phyloP scores from a whole-genome alignment of 805 yeast genomes.

The Wickerhamiella cacticola region DNA sequence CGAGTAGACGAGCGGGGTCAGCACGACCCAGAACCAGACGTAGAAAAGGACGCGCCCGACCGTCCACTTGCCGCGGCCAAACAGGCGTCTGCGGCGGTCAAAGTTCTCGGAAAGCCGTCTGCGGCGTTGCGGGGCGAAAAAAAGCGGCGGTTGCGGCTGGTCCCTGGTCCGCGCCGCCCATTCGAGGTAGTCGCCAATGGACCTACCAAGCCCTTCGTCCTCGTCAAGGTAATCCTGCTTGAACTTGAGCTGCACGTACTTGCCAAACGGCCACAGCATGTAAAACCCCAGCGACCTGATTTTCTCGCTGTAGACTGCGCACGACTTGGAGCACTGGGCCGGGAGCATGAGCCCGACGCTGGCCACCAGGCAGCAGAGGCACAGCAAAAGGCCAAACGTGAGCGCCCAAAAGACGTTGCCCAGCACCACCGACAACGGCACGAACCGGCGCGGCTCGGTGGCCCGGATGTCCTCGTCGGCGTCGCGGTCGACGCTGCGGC shows the following conservation, averaged over 20 bases:
- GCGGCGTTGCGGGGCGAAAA: conserved; percentile 46
- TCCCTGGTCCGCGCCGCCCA: conserved; percentile 63
- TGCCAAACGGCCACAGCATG: conserved; percentile 66
- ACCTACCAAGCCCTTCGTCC: conserved; percentile 80
- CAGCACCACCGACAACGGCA: conserved; percentile 49
- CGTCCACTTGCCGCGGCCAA: conserved; percentile 91
- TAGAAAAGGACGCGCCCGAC: conserved; percentile 70
- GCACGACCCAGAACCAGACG: conserved; percentile 49
- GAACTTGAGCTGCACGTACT: conserved; percentile 61
- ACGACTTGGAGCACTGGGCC: conserved; percentile 33
- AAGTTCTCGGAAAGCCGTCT: conserved; percentile 19
- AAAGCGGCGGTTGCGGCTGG: background rate
- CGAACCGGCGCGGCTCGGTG: conserved; percentile 35
- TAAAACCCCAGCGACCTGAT: conserved; percentile 56
- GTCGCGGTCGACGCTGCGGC: conserved; percentile 76
- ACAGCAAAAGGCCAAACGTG: conserved; percentile 57
- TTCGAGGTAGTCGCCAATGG: conserved; percentile 68
- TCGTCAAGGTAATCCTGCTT: conserved; percentile 75
- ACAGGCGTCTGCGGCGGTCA: conserved; percentile 37
- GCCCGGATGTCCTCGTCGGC: conserved; percentile 73
- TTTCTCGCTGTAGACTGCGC: conserved; percentile 50
- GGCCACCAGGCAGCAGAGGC: conserved; percentile 40
- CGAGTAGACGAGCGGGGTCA: conserved; percentile 53
- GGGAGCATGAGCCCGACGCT: conserved; percentile 27
- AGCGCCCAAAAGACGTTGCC: conserved; percentile 65